phyloP scores from a whole-genome alignment of 495 filamentous ascomycete species.

The Achaetomiella virescens region DNA sequence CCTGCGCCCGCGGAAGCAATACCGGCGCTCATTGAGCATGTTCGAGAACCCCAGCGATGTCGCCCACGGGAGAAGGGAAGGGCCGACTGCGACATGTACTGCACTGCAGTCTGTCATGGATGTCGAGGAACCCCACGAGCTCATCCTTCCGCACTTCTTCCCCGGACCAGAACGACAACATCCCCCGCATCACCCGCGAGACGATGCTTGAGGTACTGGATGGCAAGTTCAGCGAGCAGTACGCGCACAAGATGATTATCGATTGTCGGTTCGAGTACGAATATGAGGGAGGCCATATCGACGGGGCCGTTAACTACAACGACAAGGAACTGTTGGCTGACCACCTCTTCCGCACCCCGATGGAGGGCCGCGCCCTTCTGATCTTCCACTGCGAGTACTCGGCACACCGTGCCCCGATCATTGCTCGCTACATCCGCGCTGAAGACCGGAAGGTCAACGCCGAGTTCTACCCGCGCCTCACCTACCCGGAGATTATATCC shows the following conservation, averaged over 20 bases:
- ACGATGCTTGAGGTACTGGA: constrained; percentile 83
- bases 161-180: constrained; percentile 71
- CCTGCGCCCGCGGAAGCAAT: constrained; percentile 76
- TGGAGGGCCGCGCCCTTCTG: constrained; percentile 64
- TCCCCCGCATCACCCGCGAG: constrained; percentile 77
- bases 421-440: constrained; percentile 83
- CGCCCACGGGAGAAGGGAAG: constrained; percentile 61
- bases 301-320: constrained; percentile 88
- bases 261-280: constrained; percentile 99
- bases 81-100: constrained; percentile 38
- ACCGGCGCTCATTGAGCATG: constrained; percentile 91
- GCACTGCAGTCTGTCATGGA: constrained; percentile 69
- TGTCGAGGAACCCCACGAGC: constrained; percentile 58
- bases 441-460: constrained; percentile 79
- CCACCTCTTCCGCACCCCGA: constrained; percentile 63
- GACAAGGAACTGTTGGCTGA: constrained; percentile 80
- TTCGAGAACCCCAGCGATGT: constrained; percentile 88
- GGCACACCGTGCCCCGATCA: constrained; percentile 91
- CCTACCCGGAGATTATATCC: constrained; percentile 95
- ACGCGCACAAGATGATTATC: constrained; percentile 73
- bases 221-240: constrained; percentile 68
- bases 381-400: constrained; percentile 99
- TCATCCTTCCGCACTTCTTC: constrained; percentile 76
- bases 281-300: constrained; percentile 92
- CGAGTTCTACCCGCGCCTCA: constrained; percentile 76